Evolutionary conservation across 768 basidiomycete genomes (phyloP), one percentile per base, ranked within the genome.

Genomic region (Lactifluus pinguis): DNA sequence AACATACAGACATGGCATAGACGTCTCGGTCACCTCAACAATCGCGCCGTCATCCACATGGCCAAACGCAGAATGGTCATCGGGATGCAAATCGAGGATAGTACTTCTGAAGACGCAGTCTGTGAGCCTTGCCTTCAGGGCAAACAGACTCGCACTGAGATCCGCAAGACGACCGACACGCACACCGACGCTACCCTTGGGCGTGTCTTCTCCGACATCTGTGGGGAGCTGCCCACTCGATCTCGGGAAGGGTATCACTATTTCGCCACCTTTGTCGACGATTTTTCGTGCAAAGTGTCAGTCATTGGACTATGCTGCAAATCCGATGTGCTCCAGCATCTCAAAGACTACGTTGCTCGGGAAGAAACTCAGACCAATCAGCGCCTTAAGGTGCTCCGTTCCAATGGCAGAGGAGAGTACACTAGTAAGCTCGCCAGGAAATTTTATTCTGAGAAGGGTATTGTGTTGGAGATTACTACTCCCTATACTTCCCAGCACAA

Each of bases 391-490:
- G 34, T 36, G 25, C 57, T 73, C 3, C 59, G 61, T 11, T 56
- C 45, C 6, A 66, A 74, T 53, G 63, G 65, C 36, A 68, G 71
- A 8, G 65, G 68, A 0, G 68, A 74, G 62, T 73, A 67, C 42
- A 34, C 56, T 11, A 2, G 57, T 25, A 9, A 47, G 9, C 5
- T 52, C 29, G 8, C 60, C 63, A 41, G 15, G 0, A 36, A 21
- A 1, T 69, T 59, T 57, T 55, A 68, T 0, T 5, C 34, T 2
- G 54, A 34, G 3, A 61, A 65, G 19, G 65, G 66, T 0, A 69
- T 70, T 25, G 38, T 47, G 7, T 60, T 66, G 39, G 39, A 53
- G 4, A 10, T 54, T 3, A 54, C 39, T 4, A 44, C 29, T 11
- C 47, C 47, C 0, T 21, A 38, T 9, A 56, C 53, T 7, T 36